A percentile compares a stretch with the other conserved stretches of the same genome.
phyloP scores from a whole-genome alignment of 495 filamentous ascomycete species.

The Schizothecium vesticola region DNA sequence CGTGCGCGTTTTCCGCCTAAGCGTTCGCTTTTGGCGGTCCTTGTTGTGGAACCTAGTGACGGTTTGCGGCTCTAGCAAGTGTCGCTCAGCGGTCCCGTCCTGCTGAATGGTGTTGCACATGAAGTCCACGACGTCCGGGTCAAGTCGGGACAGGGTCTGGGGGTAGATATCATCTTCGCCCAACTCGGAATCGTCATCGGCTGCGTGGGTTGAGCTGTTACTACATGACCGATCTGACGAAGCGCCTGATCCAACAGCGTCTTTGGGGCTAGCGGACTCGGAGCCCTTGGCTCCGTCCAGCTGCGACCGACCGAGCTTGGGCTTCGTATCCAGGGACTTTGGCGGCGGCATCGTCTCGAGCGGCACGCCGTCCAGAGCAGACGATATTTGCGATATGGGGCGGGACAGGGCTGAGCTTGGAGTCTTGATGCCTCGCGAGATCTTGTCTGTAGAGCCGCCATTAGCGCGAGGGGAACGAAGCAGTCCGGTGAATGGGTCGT shows the following conservation, averaged over 20 bases:
- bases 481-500: slow-evolving; percentile 26
- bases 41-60: slow-evolving; percentile 26
- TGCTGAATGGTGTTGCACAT: slow-evolving; percentile 49
- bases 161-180: slow-evolving; percentile 38
- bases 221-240: slow-evolving; percentile 17
- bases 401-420: slow-evolving; percentile 31
- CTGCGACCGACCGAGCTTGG: slow-evolving; percentile 16
- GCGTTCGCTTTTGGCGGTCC: slow-evolving; percentile 27
- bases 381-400: slow-evolving; percentile 35
- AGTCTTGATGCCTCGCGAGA: slow-evolving; percentile 29
- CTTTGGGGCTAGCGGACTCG: slow-evolving; percentile 17
- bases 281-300: slow-evolving; percentile 13
- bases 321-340: slow-evolving; percentile 23
- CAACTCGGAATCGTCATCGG: slow-evolving; percentile 26
- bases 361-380: slow-evolving; percentile 30
- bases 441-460: slow-evolving; percentile 28
- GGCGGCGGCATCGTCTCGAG: slow-evolving; percentile 35
- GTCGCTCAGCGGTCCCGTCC: slow-evolving; percentile 44
- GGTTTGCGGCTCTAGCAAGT: slow-evolving; percentile 39
- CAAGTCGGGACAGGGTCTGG: slow-evolving; percentile 38
- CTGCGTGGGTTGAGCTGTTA: slow-evolving; percentile 11
- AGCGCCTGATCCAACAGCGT: slow-evolving; percentile 4
- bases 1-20: slow-evolving; percentile 31
- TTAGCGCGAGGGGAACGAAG: slow-evolving; percentile 32
- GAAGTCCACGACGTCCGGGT: slow-evolving; percentile 46